Conservation (phyloP, 352 stramenopile genomes). For the Phytophthora idaei region DNA sequence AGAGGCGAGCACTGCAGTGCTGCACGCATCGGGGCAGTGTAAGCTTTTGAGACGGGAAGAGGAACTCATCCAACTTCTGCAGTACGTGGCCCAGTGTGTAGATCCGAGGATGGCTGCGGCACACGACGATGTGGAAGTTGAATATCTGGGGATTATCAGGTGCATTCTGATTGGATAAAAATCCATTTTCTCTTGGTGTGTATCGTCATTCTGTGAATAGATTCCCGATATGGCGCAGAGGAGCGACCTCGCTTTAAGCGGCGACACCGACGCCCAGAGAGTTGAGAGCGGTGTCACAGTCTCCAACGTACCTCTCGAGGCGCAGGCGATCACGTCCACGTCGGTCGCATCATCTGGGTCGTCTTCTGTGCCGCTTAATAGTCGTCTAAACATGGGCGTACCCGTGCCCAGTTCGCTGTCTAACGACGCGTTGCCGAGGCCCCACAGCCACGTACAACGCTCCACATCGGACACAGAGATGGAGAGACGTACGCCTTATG, state of each 20-base stretch:
- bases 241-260: slow-evolving; percentile 9
- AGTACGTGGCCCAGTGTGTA: slow-evolving; percentile 5
- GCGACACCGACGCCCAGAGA: slow-evolving; percentile 1
- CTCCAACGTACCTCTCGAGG: background rate
- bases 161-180: background rate
- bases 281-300: slow-evolving; percentile 1
- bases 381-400: slow-evolving; percentile 3
- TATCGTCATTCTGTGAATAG: slow-evolving; percentile 16
- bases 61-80: slow-evolving; percentile 8
- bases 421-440: slow-evolving; percentile 25
- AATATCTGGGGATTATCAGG: slow-evolving; percentile 1
- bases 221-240: slow-evolving; percentile 21
- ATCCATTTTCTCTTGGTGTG: background rate
- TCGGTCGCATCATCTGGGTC: slow-evolving; percentile 3
- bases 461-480: slow-evolving; percentile 12
- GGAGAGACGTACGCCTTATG: slow-evolving; percentile 7
- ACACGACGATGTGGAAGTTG: slow-evolving; percentile 12
- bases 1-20: slow-evolving; percentile 9
- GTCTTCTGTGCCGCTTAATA: slow-evolving; percentile 5
- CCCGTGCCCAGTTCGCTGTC: background rate
- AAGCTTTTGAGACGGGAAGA: slow-evolving; percentile 6
- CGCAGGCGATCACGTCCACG: background rate
- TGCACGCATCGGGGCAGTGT: slow-evolving; percentile 8
- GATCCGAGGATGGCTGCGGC: background rate
- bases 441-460: slow-evolving; percentile 18